These are phyloP conservation scores for Rhizophora mangle DNA, from an alignment of 345 rosid genomes.

Conservation along the genomic window DNA sequence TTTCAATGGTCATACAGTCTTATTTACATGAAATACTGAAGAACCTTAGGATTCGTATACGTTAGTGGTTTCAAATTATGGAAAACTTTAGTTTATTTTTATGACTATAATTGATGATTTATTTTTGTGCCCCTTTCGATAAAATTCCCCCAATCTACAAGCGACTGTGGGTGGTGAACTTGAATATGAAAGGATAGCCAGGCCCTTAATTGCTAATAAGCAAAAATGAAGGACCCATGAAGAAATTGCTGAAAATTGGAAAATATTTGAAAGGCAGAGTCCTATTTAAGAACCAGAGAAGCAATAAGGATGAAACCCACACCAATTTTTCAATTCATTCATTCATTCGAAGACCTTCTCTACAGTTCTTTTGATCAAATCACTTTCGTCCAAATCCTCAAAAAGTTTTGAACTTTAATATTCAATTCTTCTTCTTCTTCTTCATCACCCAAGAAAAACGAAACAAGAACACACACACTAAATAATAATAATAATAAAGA, in stretches of 20 bases:
- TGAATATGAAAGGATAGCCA: no score
- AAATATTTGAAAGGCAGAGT: neutral
- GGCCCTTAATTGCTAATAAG: slow-evolving; percentile 1
- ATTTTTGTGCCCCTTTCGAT: no score
- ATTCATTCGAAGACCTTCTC: neutral
- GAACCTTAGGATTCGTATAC: no score
- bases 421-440: neutral
- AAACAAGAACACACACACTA: neutral
- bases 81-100: no score
- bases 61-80: no score
- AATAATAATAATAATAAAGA: no score
- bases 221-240: neutral
- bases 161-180: no score
- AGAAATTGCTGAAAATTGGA: neutral
- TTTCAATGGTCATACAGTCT: no score
- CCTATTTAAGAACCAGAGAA: neutral
- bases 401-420: neutral
- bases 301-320: neutral
- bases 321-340: neutral
- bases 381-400: neutral
- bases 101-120: no score
- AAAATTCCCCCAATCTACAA: no score
- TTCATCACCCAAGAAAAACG: neutral
- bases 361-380: neutral
- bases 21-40: no score